phyloP scores from a whole-genome alignment of 345 rosid genomes.

The Lumnitzera racemosa region DNA sequence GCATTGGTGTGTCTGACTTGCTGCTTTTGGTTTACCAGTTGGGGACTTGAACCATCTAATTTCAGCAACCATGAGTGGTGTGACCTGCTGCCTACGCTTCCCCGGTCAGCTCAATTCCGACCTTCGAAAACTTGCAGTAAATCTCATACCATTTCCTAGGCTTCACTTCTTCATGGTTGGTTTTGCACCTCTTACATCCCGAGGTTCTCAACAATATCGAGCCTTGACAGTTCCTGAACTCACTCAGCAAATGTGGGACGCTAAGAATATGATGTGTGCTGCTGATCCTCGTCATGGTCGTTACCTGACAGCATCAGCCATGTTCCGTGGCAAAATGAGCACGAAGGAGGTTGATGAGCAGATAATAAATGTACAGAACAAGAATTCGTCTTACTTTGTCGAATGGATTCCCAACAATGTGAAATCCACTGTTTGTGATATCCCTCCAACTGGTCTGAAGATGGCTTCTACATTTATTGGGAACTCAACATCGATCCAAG shows the following conservation, averaged over 20 bases:
- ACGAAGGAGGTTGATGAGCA: slow-evolving; percentile 82
- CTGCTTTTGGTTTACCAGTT: slow-evolving; percentile 21
- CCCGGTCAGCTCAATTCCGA: slow-evolving; percentile 84
- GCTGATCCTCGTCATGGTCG: slow-evolving; percentile 74
- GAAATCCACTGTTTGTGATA: slow-evolving; percentile 77
- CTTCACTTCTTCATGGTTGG: slow-evolving; percentile 87
- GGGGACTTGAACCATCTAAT: slow-evolving; percentile 76
- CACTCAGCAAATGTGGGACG: slow-evolving; percentile 83
- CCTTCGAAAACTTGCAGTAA: slow-evolving; percentile 75
- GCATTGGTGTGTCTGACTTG: no score
- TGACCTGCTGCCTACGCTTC: slow-evolving; percentile 73
- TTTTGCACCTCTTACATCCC: slow-evolving; percentile 66
- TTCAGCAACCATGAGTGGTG: slow-evolving; percentile 82
- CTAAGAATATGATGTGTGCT: slow-evolving; percentile 81
- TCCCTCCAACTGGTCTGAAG: slow-evolving; percentile 66
- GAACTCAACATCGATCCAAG: slow-evolving; percentile 73
- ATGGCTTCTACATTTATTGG: slow-evolving; percentile 79
- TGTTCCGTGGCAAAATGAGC: slow-evolving; percentile 88
- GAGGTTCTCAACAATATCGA: slow-evolving; percentile 68
- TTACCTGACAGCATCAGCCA: slow-evolving; percentile 66
- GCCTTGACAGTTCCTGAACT: slow-evolving; percentile 77
- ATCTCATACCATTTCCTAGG: slow-evolving; percentile 69
- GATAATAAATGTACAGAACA: slow-evolving; percentile 80
- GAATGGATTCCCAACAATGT: slow-evolving; percentile 86
- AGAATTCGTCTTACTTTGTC: slow-evolving; percentile 76